Evolutionary conservation across 306 rosid species (phyloP), one percentile per base, ranked within the genome.

Genomic region (Lathyrus oleraceus): DNA sequence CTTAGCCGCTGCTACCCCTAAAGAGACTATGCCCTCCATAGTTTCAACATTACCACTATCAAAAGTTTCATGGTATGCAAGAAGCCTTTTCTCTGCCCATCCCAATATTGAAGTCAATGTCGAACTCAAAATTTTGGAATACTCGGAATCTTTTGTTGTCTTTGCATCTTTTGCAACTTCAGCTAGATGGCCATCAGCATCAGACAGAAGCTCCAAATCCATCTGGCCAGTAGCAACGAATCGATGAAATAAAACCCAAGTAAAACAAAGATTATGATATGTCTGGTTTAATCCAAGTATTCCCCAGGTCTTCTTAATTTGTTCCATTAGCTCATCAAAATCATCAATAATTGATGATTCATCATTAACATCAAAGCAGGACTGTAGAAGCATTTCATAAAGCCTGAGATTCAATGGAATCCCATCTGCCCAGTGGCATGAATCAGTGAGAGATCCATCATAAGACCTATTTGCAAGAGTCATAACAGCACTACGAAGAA

Each of bases 371-470:
- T 94, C 97, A 75, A 94, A 94, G 82, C 90, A 89, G 32, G 99
- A 86, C 15, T 84, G 88, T 21, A 94, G 85, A 57, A 94, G 99
- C 87, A 81, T 85, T 79, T 91, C 90, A 73, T 94, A 94, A 52
- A 94, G 80, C 73, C 91, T 80, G 74, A 94, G 97, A 79, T 94
- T 94, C 82, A 94, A 72, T 3, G 99, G 99, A 53, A 91, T 78
- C 70, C 99, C 99, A 83, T 94, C 99, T 5, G 99, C 99, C 99
- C 99, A 94, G 75, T 94, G 99, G 62, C 96, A 91, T 2, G 87
- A 76, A 69, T 94, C 97, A 44, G 77, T 72, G 17, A 86, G 81
- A 74, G 93, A 88, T 10, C 96, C 97, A 30, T 91, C 96, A 53
- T 85, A 75, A 5, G 97, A 81, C 87, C 99, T 87, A 67, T 81